Base-by-base conservation (phyloP, 2,329 filamentous ascomycete genomes). In the Monosporascus sp. region DNA sequence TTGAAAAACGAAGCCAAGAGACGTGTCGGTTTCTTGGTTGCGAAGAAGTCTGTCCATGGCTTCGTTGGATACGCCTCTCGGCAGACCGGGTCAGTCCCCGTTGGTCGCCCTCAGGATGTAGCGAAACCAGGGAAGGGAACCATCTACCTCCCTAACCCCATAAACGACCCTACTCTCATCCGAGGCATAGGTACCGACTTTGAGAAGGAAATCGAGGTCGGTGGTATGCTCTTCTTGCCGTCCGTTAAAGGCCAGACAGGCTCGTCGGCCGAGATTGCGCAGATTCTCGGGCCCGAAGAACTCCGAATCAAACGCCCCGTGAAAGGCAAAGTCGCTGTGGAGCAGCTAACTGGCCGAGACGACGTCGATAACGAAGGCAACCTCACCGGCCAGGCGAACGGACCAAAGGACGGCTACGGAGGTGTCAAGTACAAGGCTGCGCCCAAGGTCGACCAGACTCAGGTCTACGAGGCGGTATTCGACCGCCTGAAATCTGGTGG, bases 391-490 rank as follows among this genome's bases (percentile, higher is more conserved):
- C 76, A 75, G 55, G 73, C 80, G 26, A 79, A 74, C 56, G 82
- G 81, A 3, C 66, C 75, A 24, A 76, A 77, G 55, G 78, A 83
- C 7, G 82, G 82, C 11, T 96, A 88, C 66, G 67, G 86, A 63
- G 93, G 94, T 22, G 88, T 85, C 49, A 88, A 86, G 62, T 97
- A 87, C 77, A 94, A 94, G 74, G 78, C 91, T 45, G 91, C 93
- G 2, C 93, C 93, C 3, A 91, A 97, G 65, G 91, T 97, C 43
- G 91, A 97, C 69, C 93, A 97, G 74, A 92, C 87, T 31, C 84
- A 90, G 62, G 93, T 97, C 27, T 97, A 97, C 73, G 85, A 96
- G 68, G 89, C 91, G 20, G 93, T 99, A 17, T 97, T 97, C 71
- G 82, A 86, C 59, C 85, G 91, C 31, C 79, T 99, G 37, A 85